Evolutionary conservation across 106 monocot genomes (phyloP), one percentile per base, ranked within the genome.

Genomic region (Dioscorea dumetorum): DNA sequence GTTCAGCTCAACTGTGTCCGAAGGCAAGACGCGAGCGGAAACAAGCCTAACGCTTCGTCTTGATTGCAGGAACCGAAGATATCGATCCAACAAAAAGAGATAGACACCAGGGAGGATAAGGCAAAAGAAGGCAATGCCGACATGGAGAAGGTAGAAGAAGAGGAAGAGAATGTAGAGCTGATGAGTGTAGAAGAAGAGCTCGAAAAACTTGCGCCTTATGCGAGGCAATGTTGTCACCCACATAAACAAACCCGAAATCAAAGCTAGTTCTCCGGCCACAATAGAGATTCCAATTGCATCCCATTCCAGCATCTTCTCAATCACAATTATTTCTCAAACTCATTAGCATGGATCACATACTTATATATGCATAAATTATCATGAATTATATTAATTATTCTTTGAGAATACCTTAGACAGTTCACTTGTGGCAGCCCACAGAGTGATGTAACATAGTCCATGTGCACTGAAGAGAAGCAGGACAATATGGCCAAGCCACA

Each of bases 101-200:
- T 73, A 95, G 41, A 95, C 49, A 3, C 95, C 91, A 0, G 91
- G 91, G 20, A 94, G 90, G 52, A 79, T 66, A 7, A 31, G 32
- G 63, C 59, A 69, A 70, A 83, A 79, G 85, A 70, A 76, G 33
- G 57, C 4, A 67, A 94, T 72, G 5, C 94, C 83, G 2, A 90
- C 70, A 49, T 90, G 90, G 5, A 88, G 59, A 34, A 77, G 57
- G 58, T 49, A 90, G 79, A 94, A 90, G 71, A 94, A 18, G 33
- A 94, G 62, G 80, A 94, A 94, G 20, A 83, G 48, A 33, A 73
- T 10, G 74, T 94, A 94, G 57, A 94, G 77, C 2, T 90, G 80
- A 60, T 94, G 94, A n/a, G 77, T 67, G 85, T 90, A 90, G 82
- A 83, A 94, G 81, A 94, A 94, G 63, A 94, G 60, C 81, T 94